These are phyloP conservation scores for Papiliotrema terrestris DNA, from an alignment of 1,284 basidiomycete species.

Conservation along the genomic window DNA sequence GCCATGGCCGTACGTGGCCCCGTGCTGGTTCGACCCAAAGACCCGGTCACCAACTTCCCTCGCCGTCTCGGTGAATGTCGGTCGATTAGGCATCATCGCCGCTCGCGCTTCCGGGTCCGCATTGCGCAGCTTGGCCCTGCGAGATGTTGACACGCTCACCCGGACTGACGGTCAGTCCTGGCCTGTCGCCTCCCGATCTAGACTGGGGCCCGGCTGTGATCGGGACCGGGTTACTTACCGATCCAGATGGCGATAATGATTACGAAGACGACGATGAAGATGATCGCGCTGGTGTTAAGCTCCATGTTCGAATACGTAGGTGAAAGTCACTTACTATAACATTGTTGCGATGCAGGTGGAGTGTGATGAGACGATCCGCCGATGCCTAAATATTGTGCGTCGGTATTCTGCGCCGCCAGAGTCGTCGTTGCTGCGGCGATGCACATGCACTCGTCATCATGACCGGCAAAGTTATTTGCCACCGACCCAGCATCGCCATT, in stretches of 20 bases:
- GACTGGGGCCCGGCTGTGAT: too few species aligned
- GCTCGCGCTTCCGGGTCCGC: neutral
- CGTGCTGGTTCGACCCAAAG: neutral
- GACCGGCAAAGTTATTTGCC: too few species aligned
- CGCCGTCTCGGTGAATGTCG: constrained; percentile 1
- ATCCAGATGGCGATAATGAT: neutral
- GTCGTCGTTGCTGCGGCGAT: too few species aligned
- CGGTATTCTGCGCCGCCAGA: too few species aligned
- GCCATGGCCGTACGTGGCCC: neutral
- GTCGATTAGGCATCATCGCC: neutral
- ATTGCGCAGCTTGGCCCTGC: too few species aligned
- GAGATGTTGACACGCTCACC: neutral
- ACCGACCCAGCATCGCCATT: too few species aligned
- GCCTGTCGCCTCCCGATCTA: too few species aligned
- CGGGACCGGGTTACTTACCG: neutral
- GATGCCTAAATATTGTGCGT: too few species aligned
- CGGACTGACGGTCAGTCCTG: neutral
- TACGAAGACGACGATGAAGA: constrained; percentile 7
- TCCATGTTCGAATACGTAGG: neutral
- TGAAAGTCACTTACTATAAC: constrained; percentile 8
- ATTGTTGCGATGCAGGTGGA: neutral
- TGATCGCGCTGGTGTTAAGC: constrained; percentile 7
- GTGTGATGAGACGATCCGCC: too few species aligned
- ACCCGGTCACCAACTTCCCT: constrained; percentile 1
- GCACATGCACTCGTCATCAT: too few species aligned